Evolutionary conservation across 805 yeast genomes (phyloP).

Genomic region (Candida manassasensis): DNA sequence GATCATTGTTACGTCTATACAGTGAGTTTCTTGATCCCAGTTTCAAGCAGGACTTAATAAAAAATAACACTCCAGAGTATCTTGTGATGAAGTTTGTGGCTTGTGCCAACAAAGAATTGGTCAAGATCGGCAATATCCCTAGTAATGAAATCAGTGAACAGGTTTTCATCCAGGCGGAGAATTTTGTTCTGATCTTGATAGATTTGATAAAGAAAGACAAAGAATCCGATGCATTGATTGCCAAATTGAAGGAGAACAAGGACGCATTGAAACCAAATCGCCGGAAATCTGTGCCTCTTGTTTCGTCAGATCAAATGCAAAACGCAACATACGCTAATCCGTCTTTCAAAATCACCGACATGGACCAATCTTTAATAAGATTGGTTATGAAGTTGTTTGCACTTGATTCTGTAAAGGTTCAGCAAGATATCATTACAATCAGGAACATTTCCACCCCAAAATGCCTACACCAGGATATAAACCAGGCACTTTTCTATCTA

Average conservation of each 20-base stretch:
- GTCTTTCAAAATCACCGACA: constrained; percentile 49
- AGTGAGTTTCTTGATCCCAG: constrained; percentile 52
- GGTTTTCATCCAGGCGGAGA: constrained; percentile 34
- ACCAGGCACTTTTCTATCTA: constrained; percentile 27
- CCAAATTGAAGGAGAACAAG: constrained; percentile 28
- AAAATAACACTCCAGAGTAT: constrained; percentile 38
- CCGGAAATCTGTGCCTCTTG: background rate
- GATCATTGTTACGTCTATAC: constrained; percentile 59
- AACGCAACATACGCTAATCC: constrained; percentile 36
- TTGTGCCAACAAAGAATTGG: constrained; percentile 48
- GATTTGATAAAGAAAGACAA: constrained; percentile 34
- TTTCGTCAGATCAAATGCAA: constrained; percentile 1
- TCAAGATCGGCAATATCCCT: constrained; percentile 33
- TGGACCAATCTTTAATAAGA: constrained; percentile 42
- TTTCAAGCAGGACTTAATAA: constrained; percentile 27
- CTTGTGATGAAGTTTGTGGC: constrained; percentile 50
- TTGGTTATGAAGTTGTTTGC: constrained; percentile 47
- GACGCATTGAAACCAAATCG: constrained; percentile 5
- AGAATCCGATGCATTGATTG: constrained; percentile 32
- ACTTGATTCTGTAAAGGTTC: constrained; percentile 45
- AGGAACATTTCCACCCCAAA: constrained; percentile 39
- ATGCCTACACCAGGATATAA: constrained; percentile 33
- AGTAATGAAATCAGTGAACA: constrained; percentile 25
- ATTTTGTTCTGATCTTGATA: constrained; percentile 35
- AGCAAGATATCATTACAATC: constrained; percentile 46